Conservation (phyloP, 192 early-diverging fungal genomes). For the Coemansia sp. region DNA sequence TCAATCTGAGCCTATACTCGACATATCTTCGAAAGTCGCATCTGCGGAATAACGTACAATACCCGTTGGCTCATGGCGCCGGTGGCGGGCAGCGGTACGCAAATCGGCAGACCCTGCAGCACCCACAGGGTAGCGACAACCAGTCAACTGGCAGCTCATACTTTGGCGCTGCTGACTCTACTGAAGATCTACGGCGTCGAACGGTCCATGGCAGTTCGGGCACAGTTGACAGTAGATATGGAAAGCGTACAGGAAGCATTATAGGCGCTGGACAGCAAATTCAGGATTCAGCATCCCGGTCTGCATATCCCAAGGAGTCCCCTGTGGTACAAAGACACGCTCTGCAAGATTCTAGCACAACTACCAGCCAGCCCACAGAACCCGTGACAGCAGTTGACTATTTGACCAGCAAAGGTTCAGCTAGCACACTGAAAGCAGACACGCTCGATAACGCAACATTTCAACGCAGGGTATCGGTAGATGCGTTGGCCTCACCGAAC, state of each 20-base stretch:
- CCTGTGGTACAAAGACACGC: neutral
- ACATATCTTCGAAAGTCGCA: slow-evolving; percentile 52
- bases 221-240: neutral
- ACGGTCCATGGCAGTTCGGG: neutral
- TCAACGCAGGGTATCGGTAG: neutral
- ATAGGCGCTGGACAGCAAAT: neutral
- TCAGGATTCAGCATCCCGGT: neutral
- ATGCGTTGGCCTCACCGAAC: neutral
- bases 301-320: neutral
- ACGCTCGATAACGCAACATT: neutral
- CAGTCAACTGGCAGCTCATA: neutral
- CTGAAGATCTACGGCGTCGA: neutral
- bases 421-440: neutral
- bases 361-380: neutral
- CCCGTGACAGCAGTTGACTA: neutral
- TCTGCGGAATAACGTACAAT: slow-evolving; percentile 40
- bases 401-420: slow-evolving; percentile 5
- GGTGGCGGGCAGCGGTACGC: slow-evolving; percentile 14
- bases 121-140: neutral
- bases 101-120: slow-evolving; percentile 14
- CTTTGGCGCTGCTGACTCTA: neutral
- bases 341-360: neutral
- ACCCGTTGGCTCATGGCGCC: slow-evolving; percentile 4
- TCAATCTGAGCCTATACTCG: slow-evolving; percentile 32
- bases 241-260: neutral